phyloP scores from a whole-genome alignment of 1,284 basidiomycete species.

The Apiotrichum siamense region DNA sequence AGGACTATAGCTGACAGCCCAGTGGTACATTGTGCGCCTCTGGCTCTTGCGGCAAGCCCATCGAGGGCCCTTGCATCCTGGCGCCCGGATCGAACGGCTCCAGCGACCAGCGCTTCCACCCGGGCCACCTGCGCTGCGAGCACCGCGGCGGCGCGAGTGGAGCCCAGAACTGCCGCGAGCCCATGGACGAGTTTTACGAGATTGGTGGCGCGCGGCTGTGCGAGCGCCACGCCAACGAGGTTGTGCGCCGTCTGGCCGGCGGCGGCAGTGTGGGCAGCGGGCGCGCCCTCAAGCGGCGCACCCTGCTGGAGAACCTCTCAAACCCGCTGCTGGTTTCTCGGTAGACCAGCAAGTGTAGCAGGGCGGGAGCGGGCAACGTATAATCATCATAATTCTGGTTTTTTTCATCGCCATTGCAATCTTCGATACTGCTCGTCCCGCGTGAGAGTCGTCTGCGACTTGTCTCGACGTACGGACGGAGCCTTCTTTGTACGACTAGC shows the following conservation, averaged over 20 bases:
- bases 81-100: conserved; percentile 51
- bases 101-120: conserved; percentile 67
- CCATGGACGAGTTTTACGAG: conserved; percentile 69
- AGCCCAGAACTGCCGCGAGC: conserved; percentile 26
- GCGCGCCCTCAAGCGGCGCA: conserved; percentile 16
- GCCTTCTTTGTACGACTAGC: not conserved
- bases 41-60: conserved; percentile 69
- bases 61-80: conserved; percentile 83
- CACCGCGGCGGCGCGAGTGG: conserved; percentile 49
- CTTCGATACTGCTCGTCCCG: too few species aligned
- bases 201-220: conserved; percentile 73
- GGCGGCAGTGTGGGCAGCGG: too few species aligned
- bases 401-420: not conserved
- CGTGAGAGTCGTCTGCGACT: too few species aligned
- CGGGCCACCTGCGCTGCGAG: conserved; percentile 65
- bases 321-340: not conserved
- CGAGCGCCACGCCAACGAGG: conserved; percentile 59
- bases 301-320: conserved; percentile 7
- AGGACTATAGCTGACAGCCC: conserved; percentile 8
- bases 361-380: not conserved
- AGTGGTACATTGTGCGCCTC: conserved; percentile 71
- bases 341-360: not conserved
- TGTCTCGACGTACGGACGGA: not conserved
- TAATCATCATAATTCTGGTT: not conserved
- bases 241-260: conserved; percentile 9